Evolutionary conservation across 257 asterid species (phyloP).

Genomic region (Buddleja alternifolia): DNA sequence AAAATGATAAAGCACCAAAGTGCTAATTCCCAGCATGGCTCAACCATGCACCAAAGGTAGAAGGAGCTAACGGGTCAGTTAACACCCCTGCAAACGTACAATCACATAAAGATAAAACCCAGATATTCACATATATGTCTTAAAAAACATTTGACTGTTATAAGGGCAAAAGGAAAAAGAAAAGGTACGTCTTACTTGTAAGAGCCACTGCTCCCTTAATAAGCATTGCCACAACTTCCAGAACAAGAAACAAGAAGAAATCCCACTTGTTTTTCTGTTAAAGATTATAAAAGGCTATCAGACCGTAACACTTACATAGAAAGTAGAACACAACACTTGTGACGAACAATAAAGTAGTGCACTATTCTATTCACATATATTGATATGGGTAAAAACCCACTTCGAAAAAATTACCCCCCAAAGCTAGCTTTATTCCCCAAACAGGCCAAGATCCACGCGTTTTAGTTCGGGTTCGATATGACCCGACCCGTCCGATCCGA

Average conservation of each 20-base stretch:
- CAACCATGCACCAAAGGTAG: constrained; percentile 82
- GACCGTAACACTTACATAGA: not conserved
- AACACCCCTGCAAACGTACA: constrained; percentile 66
- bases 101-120: not conserved
- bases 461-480: too few species aligned
- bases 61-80: constrained; percentile 93
- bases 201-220: constrained; percentile 81
- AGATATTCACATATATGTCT: constrained; percentile 8
- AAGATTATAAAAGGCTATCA: constrained; percentile 28
- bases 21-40: constrained; percentile 79
- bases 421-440: too few species aligned
- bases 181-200: constrained; percentile 59
- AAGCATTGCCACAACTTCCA: constrained; percentile 90
- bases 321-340: constrained; percentile 17
- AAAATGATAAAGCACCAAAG: constrained; percentile 73
- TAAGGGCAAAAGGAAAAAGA: not conserved
- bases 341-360: not conserved
- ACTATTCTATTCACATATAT: not conserved
- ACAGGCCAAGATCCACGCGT: too few species aligned
- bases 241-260: constrained; percentile 79
- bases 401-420: too few species aligned
- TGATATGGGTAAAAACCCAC: too few species aligned
- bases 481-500: too few species aligned
- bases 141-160: constrained; percentile 8
- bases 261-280: constrained; percentile 99